Base-by-base conservation (phyloP, 2,329 filamentous ascomycete species). In the Nothophaeocryptopus gaeumannii region DNA sequence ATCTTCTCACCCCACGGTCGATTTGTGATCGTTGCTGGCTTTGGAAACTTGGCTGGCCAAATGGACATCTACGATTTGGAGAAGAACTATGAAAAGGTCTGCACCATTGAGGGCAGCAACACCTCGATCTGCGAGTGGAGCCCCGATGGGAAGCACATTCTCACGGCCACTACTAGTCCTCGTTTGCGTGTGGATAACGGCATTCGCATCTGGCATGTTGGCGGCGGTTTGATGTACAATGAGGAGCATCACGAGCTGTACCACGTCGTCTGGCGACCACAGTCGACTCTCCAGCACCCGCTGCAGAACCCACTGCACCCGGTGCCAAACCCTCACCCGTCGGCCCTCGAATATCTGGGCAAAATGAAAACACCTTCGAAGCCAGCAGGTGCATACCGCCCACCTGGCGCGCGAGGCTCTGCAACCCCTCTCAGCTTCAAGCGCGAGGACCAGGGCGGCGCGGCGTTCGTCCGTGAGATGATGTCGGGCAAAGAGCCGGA, bases 61-160 rank as follows among this genome's bases (percentile, higher is more conserved):
- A 96, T 97, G 77, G 93, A 99, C 67, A 86, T 99, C 43, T 97
- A 96, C 72, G 93, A 99, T 71, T 77, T 97, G 59, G 86, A 93
- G 69, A 96, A 92, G 76, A 89, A 96, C 71, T 95, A 91, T 73
- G 79, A 81, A 66, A 97, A 97, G 78, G 78, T 99, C 51, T 86
- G 84, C 73, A 96, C 91, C 39, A 93, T 99, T 60, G 89, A 97
- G 74, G 92, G 89, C 48, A 89, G 90, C 66, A 99, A 96, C 72
- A 88, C 93, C 44, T 96, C 90, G 67, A 86, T 96, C 55, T 99
- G 93, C 75, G 85, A 93, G 67, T 99, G 93, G 93, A 95, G 90
- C 64, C 90, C 93, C 5, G 93, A 99, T 70, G 95, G 92, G 63
- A 88, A 86, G 65, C 93, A 91, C 70, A 91, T 99, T 67, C 80